Evolutionary conservation across 164 flowering plant genomes (phyloP).

Genomic region (Piper longum): DNA sequence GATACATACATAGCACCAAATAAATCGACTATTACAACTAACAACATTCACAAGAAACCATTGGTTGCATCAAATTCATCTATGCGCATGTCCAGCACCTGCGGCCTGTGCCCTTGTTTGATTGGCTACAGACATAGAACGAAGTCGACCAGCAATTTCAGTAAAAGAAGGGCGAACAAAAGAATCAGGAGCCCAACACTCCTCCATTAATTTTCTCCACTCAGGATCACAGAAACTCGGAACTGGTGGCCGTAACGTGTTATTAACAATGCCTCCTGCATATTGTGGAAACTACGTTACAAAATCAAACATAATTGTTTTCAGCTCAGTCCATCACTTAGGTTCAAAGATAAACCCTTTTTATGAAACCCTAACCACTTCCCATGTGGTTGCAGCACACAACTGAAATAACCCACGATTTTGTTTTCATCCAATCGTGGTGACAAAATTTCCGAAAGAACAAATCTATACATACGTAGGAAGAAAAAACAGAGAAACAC

Average conservation of each 20-base stretch:
- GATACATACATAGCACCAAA: not conserved
- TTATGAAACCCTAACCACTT: not conserved
- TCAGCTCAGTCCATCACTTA: too few species aligned
- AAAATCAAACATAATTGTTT: too few species aligned
- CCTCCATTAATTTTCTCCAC: slow-evolving; percentile 38
- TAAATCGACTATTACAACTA: not conserved
- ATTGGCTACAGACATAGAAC: slow-evolving; percentile 22
- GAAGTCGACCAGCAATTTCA: slow-evolving; percentile 27
- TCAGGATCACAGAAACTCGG: slow-evolving; percentile 36
- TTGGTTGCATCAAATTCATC: not conserved
- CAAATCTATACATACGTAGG: too few species aligned
- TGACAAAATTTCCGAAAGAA: too few species aligned
- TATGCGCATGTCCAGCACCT: not conserved
- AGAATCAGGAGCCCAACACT: slow-evolving; percentile 38
- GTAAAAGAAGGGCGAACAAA: slow-evolving; percentile 29
- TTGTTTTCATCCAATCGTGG: too few species aligned
- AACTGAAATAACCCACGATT: too few species aligned
- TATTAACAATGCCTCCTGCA: slow-evolving; percentile 32
- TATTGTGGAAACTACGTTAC: not conserved
- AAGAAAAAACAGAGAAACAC: not conserved
- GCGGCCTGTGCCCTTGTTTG: not conserved
- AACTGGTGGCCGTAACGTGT: slow-evolving; percentile 21
- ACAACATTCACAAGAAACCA: not conserved
- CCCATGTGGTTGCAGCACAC: not conserved
- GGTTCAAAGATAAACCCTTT: not conserved